These are phyloP conservation scores for Fusarium sp. DNA, from an alignment of 2,329 filamentous ascomycete species.

Conservation along the genomic window DNA sequence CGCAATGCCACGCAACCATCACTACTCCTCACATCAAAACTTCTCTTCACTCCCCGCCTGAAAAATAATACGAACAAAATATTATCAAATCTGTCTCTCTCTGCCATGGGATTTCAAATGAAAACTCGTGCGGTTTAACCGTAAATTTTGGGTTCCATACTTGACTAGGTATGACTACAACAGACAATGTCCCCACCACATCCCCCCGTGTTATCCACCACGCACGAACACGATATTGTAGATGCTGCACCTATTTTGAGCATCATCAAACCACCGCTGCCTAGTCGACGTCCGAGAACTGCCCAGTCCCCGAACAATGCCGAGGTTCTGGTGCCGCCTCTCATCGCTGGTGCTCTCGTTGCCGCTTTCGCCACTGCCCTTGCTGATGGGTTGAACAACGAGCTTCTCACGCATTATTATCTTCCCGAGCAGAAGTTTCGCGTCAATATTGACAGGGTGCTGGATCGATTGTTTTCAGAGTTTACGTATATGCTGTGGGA, in stretches of 20 bases:
- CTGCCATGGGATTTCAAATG: conserved; percentile 8
- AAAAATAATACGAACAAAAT: background rate
- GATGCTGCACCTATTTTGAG: conserved; percentile 33
- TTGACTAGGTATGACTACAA: conserved; percentile 39
- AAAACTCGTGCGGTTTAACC: conserved; percentile 21
- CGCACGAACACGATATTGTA: conserved; percentile 20
- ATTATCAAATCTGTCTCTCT: background rate
- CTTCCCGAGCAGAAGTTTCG: conserved; percentile 51
- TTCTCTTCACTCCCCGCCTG: conserved; percentile 14
- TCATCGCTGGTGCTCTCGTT: conserved; percentile 54
- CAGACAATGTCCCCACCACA: conserved; percentile 47
- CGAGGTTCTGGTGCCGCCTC: conserved; percentile 54
- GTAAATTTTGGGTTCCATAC: conserved; percentile 20
- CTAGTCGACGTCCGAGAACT: conserved; percentile 49
- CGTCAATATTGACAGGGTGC: conserved; percentile 54
- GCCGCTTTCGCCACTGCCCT: conserved; percentile 54
- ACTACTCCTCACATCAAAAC: conserved; percentile 23
- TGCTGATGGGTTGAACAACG: conserved; percentile 53
- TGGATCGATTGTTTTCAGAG: conserved; percentile 53
- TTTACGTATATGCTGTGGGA: conserved; percentile 55
- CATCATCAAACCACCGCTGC: conserved; percentile 55
- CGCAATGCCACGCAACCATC: conserved; percentile 49
- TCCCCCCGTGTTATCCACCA: conserved; percentile 43
- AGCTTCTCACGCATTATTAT: conserved; percentile 56
- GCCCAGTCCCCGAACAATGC: conserved; percentile 50